Evolutionary conservation across 805 yeast species (phyloP).

Genomic region (Starmerella bacillaris): DNA sequence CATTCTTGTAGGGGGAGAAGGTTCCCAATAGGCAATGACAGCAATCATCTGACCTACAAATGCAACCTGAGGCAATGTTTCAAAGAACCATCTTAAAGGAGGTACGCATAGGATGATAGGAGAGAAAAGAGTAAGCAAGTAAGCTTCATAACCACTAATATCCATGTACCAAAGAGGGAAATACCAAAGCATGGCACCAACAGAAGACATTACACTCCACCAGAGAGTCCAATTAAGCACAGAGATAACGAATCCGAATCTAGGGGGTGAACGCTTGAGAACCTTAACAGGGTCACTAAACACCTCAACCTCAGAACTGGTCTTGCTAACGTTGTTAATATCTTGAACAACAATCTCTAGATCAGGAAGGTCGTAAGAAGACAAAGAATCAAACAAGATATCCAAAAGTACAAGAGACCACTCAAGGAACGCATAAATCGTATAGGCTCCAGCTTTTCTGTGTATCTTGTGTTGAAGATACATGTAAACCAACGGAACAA

Average conservation of each 20-base stretch:
- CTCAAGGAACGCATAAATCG: conserved; percentile 83
- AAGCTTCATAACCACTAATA: conserved; percentile 78
- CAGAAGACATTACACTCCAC: conserved; percentile 70
- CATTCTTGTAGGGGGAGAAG: conserved; percentile 54
- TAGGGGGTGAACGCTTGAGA: conserved; percentile 11
- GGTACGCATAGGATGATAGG: conserved; percentile 34
- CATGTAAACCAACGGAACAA: conserved; percentile 71
- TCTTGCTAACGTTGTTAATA: conserved; percentile 15
- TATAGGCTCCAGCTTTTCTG: conserved; percentile 80
- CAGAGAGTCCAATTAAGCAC: conserved; percentile 53
- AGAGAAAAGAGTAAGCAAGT: conserved; percentile 27
- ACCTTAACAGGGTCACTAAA: conserved; percentile 8
- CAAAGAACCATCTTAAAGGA: conserved; percentile 26
- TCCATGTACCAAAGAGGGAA: conserved; percentile 98
- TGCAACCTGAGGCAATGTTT: conserved; percentile 34
- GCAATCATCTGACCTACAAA: conserved; percentile 43
- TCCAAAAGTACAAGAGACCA: conserved; percentile 80
- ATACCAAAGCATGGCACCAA: conserved; percentile 82
- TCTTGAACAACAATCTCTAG: conserved; percentile 32
- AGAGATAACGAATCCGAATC: conserved; percentile 20
- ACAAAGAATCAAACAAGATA: conserved; percentile 66
- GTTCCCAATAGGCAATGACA: conserved; percentile 54
- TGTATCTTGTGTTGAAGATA: conserved; percentile 88
- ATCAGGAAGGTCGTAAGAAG: conserved; percentile 48
- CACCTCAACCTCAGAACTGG: conserved; percentile 10